phyloP scores from a whole-genome alignment of 768 basidiomycete genomes.

The Rhizopogon vesiculosus region DNA sequence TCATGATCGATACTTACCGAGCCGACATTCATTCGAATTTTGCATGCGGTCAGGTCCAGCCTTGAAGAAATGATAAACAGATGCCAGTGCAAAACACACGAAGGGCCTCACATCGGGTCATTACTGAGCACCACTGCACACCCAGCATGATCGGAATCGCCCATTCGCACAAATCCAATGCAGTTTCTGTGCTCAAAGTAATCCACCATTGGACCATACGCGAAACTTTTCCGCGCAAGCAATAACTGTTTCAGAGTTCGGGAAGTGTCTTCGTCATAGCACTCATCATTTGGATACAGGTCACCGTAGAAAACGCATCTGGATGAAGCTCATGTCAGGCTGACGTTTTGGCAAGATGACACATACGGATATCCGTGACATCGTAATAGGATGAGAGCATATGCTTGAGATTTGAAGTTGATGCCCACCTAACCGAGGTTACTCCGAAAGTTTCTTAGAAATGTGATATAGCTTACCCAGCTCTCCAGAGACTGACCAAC shows the following conservation, averaged over 20 bases:
- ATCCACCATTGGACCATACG: constrained; percentile 61
- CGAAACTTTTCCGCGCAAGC: constrained; percentile 56
- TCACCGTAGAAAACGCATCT: constrained; percentile 91
- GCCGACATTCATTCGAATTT: constrained; percentile 61
- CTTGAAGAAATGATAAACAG: constrained; percentile 48
- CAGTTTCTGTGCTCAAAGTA: constrained; percentile 57
- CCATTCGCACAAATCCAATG: constrained; percentile 73
- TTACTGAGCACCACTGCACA: constrained; percentile 76
- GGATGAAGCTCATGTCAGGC: background rate
- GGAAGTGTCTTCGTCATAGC: constrained; percentile 52
- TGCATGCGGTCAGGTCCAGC: constrained; percentile 20
- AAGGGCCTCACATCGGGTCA: constrained; percentile 34
- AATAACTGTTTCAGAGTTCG: constrained; percentile 52
- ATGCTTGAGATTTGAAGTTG: constrained; percentile 78
- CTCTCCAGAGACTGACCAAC: constrained; percentile 76
- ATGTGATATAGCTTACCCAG: constrained; percentile 50
- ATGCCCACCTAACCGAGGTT: constrained; percentile 46
- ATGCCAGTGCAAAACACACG: constrained; percentile 60
- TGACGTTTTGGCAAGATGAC: background rate
- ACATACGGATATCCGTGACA: constrained; percentile 70
- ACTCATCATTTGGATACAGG: constrained; percentile 66
- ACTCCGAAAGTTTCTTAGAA: background rate
- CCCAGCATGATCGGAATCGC: constrained; percentile 47
- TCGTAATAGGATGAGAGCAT: constrained; percentile 74
- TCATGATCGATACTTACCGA: constrained; percentile 35